A percentile compares a stretch with the other conserved stretches of the same genome.
Conservation (phyloP, 306 rosid species). For the Vachellia pachyceras region DNA sequence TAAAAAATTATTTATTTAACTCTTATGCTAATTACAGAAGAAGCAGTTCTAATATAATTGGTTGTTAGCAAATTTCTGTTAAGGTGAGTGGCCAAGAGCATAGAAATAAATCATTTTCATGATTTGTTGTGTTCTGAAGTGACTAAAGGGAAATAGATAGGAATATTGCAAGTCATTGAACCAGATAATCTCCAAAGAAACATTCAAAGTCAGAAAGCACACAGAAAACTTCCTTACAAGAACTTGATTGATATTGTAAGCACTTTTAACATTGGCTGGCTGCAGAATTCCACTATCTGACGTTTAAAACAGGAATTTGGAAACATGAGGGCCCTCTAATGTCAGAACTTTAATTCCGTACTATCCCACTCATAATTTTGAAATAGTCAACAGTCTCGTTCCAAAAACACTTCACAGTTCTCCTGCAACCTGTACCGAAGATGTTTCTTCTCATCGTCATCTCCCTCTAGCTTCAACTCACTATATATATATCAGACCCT, state of each 20-base stretch:
- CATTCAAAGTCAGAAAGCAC: conserved; percentile 21
- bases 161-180: neutral
- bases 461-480: neutral
- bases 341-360: neutral
- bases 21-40: no score
- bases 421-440: neutral
- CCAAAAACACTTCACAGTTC: neutral
- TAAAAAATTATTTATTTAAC: no score
- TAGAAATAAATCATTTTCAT: neutral
- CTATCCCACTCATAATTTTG: neutral
- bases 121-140: neutral
- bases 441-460: neutral
- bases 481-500: conserved; percentile 30
- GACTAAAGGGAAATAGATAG: neutral
- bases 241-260: neutral
- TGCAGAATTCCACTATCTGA: neutral
- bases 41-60: neutral
- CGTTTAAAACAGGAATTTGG: neutral
- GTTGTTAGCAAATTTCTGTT: neutral
- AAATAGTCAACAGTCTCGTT: neutral
- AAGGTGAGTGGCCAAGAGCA: neutral
- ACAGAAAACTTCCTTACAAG: conserved; percentile 32
- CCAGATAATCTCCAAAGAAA: neutral
- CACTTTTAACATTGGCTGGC: neutral
- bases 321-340: neutral